These are phyloP conservation scores for Bjerkandera adusta DNA, from an alignment of 1,284 basidiomycete species.

Conservation along the genomic window DNA sequence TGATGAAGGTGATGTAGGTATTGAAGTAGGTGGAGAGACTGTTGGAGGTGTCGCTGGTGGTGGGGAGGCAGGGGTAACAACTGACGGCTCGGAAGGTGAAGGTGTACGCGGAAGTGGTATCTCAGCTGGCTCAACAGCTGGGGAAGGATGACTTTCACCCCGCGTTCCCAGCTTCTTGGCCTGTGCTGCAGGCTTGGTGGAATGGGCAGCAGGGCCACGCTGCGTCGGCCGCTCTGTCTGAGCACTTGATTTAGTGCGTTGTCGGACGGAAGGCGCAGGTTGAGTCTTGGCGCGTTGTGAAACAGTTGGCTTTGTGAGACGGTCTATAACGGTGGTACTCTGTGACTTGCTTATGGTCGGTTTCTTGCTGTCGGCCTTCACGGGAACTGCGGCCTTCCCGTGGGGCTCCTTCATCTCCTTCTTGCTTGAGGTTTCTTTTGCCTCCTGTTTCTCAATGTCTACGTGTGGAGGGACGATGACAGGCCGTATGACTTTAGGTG, in stretches of 20 bases:
- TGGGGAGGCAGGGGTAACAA: too few species aligned
- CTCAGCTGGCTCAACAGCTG: slow-evolving; percentile 10
- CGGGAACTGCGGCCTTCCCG: too few species aligned
- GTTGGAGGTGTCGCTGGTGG: too few species aligned
- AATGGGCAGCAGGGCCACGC: too few species aligned
- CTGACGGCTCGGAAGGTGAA: neutral
- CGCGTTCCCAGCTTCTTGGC: too few species aligned
- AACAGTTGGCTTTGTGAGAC: slow-evolving; percentile 20
- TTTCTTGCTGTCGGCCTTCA: too few species aligned
- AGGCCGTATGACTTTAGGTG: too few species aligned
- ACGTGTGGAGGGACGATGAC: neutral
- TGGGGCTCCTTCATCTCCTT: too few species aligned
- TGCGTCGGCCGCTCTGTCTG: too few species aligned
- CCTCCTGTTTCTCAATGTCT: neutral
- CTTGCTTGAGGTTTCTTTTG: neutral
- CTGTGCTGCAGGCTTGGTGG: too few species aligned
- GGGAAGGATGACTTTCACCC: slow-evolving; percentile 16
- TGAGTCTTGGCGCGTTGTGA: slow-evolving; percentile 23
- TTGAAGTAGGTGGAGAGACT: neutral
- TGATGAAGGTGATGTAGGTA: neutral
- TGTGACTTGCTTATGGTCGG: too few species aligned
- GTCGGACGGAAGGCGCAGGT: slow-evolving; percentile 4
- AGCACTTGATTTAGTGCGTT: neutral
- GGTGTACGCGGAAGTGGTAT: slow-evolving; percentile 3
- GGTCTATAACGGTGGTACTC: too few species aligned